Base-by-base conservation (phyloP, 169 alveolate genomes). In the Eimeria falciformis region DNA sequence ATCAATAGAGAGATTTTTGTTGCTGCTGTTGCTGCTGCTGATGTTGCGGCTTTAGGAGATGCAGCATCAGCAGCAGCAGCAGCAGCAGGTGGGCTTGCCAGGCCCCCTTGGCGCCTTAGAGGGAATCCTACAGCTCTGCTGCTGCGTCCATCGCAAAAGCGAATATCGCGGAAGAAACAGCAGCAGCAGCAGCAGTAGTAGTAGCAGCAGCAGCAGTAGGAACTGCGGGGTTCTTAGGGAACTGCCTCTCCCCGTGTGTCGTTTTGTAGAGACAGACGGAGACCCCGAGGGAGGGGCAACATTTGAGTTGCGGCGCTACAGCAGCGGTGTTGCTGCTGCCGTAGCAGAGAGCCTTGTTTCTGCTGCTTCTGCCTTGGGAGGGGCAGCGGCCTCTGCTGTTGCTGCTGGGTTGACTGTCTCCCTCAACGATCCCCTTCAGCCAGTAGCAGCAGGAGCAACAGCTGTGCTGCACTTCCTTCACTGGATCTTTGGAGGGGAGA, bases 11-110 rank as follows among this genome's bases (percentile, higher is more conserved):
- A n/a, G 14, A 62, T 12, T 62, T 12, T 9, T 14, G 73, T 29
- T 62, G 73, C 73, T n/a, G 73, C 73, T n/a, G 73, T 3, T n/a
- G 73, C 73, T 62, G 73, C 73, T n/a, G n/a, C n/a, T n/a, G n/a
- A 12, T 50, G 62, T 21, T 50, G 62, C 62, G 62, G 62, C 62
- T 50, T 50, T 50, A 12, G 2, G 0, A 50, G 18, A 50, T 50
- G 62, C 62, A 50, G 62, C 62, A 50, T 12, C 62, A 50, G 18
- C 11, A 0, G 62, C 62, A 50, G 62, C 62, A 50, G 62, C 62
- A 50, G 2, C 62, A n/a, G n/a, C n/a, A n/a, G n/a, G n/a, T n/a
- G n/a, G n/a, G n/a, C n/a, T n/a, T n/a, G n/a, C n/a, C n/a, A n/a
- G n/a, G n/a, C n/a, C n/a, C n/a, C n/a, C n/a, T n/a, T n/a, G n/a